Evolutionary conservation across 2,329 filamentous ascomycete genomes (phyloP), one percentile per base, ranked within the genome.

Genomic region (Colletotrichum sp.): DNA sequence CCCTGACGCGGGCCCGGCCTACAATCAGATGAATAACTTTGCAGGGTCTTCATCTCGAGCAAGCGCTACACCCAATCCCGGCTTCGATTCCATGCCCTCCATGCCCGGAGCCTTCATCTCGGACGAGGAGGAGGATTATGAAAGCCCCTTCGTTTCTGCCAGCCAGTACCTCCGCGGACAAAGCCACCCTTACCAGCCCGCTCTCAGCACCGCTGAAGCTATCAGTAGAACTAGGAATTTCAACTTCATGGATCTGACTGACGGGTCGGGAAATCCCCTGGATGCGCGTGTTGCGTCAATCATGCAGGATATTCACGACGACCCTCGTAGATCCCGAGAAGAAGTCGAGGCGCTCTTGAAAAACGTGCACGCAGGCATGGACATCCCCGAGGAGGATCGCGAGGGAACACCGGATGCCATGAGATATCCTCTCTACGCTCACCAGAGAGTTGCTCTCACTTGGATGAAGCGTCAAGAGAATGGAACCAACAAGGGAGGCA

Each of bases 381-480:
- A 94, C 8, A 88, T 93, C 15, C 87, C 90, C 0, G 86, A 88
- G 32, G 89, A 93, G 71, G 88, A 92, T 67, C 90, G 93, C 18
- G 92, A 94, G 74, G 90, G 91, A 28, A 95, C 94, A 0, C 95
- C 95, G 0, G 88, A 90, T 57, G 93, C 89, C 2, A 90, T 98
- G 80, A 91, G 88, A 74, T 92, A 91, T 73, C 86, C 89, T 0
- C 87, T 98, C 10, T 95, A 97, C 85, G 92, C 93, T 61, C 96
- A 98, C 80, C 96, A 98, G 81, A 93, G 94, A 79, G 86, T 96
- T 21, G 95, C 94, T 5, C 83, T 96, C 48, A 89, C 92, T 2
- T 97, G 95, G 95, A 90, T 97, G 85, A 92, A 92, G 80, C 90
- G 91, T 8, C 94, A 93, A 87, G 95, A 96, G 83, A 88, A 91